phyloP scores from a whole-genome alignment of 805 yeast genomes.

The Saturnispora sanitii region DNA sequence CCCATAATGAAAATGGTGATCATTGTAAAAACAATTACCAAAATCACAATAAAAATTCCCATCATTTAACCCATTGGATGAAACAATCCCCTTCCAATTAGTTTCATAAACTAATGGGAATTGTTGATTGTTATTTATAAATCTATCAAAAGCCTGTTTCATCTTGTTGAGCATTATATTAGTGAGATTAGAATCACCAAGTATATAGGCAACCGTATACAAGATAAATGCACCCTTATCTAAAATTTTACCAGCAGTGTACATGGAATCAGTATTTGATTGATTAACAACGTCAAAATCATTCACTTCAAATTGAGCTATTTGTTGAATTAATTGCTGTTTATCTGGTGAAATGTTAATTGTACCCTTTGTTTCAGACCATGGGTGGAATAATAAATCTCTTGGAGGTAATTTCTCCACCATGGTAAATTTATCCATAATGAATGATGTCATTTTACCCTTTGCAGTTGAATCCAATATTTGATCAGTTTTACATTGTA shows the following conservation, averaged over 20 bases:
- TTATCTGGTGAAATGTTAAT: slow-evolving; percentile 28
- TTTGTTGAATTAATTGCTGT: slow-evolving; percentile 31
- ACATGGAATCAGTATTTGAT: slow-evolving; percentile 76
- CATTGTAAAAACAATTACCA: slow-evolving; percentile 73
- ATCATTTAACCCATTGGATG: slow-evolving; percentile 43
- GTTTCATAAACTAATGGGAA: slow-evolving; percentile 72
- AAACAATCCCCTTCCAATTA: slow-evolving; percentile 68
- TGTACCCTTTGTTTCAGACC: slow-evolving; percentile 40
- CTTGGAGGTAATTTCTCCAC: slow-evolving; percentile 23
- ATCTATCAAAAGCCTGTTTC: slow-evolving; percentile 60
- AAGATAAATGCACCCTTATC: slow-evolving; percentile 87
- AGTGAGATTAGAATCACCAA: slow-evolving; percentile 48
- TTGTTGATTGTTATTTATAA: slow-evolving; percentile 57
- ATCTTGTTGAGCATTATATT: slow-evolving; percentile 42
- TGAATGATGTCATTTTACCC: slow-evolving; percentile 41
- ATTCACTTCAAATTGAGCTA: slow-evolving; percentile 43
- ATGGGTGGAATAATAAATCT: slow-evolving; percentile 42
- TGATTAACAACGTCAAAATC: slow-evolving; percentile 44
- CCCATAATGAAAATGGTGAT: slow-evolving; percentile 84
- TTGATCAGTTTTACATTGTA: slow-evolving; percentile 19
- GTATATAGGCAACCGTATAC: slow-evolving; percentile 57
- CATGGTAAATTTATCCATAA: slow-evolving; percentile 26
- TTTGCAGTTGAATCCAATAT: slow-evolving; percentile 43
- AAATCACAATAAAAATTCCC: slow-evolving; percentile 37
- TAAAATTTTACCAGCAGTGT: slow-evolving; percentile 76